Evolutionary conservation across 306 rosid species (phyloP).

Genomic region (Pachyrhizus erosus): DNA sequence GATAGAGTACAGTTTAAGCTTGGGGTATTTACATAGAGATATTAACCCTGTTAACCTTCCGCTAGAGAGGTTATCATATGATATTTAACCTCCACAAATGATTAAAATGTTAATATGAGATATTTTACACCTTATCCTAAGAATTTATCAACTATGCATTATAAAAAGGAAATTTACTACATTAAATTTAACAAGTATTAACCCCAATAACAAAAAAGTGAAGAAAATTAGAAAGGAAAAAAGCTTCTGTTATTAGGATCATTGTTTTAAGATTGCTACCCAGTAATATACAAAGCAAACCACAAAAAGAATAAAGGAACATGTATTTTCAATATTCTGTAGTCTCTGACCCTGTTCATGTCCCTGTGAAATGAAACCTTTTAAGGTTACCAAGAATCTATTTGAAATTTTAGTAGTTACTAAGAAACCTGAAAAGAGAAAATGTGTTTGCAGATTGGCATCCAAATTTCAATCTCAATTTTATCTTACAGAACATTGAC

Average conservation of each 20-base stretch:
- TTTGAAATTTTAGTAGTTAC: neutral
- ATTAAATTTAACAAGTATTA: neutral
- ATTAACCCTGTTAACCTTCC: neutral
- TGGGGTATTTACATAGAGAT: neutral
- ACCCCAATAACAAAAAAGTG: neutral
- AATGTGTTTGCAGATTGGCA: neutral
- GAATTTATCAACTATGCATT: neutral
- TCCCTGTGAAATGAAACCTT: too few relatives aligned
- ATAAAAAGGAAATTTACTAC: neutral
- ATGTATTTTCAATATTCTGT: neutral
- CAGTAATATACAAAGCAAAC: neutral
- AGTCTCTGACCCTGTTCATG: neutral
- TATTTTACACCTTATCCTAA: neutral
- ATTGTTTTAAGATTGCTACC: neutral
- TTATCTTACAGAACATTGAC: neutral
- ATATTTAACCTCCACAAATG: neutral
- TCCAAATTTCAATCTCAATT: neutral
- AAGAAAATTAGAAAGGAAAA: neutral
- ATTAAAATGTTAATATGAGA: neutral
- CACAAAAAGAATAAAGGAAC: neutral
- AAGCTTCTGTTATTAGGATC: neutral
- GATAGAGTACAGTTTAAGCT: neutral
- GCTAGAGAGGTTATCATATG: neutral
- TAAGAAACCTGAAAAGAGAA: neutral
- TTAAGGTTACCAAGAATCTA: neutral